Base-by-base conservation (phyloP, 306 rosid species). In the Quercus parvula region DNA sequence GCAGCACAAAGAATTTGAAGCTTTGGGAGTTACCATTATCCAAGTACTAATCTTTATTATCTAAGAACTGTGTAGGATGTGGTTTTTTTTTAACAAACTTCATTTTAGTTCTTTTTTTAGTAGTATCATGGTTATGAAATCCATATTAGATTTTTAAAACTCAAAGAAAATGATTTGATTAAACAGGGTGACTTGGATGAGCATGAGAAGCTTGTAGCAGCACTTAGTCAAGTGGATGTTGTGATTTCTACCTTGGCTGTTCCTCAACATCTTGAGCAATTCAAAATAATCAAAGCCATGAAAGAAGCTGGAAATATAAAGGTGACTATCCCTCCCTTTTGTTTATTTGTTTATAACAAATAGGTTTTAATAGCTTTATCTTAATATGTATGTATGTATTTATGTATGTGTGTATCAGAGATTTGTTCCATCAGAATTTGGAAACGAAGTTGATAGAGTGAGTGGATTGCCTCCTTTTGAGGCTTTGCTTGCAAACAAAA, bases 221-320 rank as follows among this genome's bases (percentile, higher is more conserved):
- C 69, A 13, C 46, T 88, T 27, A 17, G 64, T 35, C 82, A 76
- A 27, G 89, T 78, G 51, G 89, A 85, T 73, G 64, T 85, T 44
- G 91, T 88, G 38, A 78, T 88, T 67, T 88, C 87, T 30, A 85
- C 87, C 2, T 54, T 85, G 79, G 80, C 87, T 31, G 58, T 52
- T 76, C 91, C 91, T 73, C 91, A 83, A 62, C 69, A 75, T 78
- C 44, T 88, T 59, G 84, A 88, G 7, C 91, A 88, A 31, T 74
- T 81, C 46, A 83, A 88, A 61, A 33, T 88, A 31, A 83, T 88
- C 82, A 66, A 82, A 38, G 89, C 91, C 77, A 88, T 88, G 7
- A 70, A 81, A 83, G 81, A 83, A 49, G 86, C 81, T 5, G 87
- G 85, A 11, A 88, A 81, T 57, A 76, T 85, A n/a, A 85, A 83